Conservation (phyloP, 805 yeast species). For the Candida dajiaensis region DNA sequence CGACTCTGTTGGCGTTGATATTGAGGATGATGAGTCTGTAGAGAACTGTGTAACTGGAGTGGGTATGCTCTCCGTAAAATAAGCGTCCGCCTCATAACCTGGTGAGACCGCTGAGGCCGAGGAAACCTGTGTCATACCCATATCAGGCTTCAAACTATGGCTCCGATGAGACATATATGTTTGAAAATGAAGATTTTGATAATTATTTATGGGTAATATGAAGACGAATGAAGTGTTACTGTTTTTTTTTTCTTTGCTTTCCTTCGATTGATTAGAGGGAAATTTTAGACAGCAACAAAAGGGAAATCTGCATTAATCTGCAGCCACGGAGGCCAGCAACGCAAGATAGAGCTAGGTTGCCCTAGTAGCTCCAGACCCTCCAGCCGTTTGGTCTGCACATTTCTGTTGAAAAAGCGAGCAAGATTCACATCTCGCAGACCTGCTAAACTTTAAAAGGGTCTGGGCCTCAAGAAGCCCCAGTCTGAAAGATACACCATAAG, state of each 20-base stretch:
- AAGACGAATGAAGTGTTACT: background rate
- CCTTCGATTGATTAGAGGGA: too few relatives aligned
- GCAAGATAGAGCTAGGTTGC: background rate
- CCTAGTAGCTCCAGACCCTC: too few relatives aligned
- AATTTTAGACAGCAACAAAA: background rate
- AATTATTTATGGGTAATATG: too few relatives aligned
- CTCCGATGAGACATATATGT: background rate
- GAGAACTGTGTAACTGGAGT: conserved; percentile 15
- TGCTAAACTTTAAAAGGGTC: too few relatives aligned
- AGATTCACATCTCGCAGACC: too few relatives aligned
- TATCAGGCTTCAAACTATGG: background rate
- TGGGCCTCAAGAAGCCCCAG: too few relatives aligned
- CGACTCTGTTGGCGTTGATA: conserved; percentile 5
- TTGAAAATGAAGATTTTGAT: too few relatives aligned
- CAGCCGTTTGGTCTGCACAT: too few relatives aligned
- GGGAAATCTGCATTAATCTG: background rate
- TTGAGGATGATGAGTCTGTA: conserved; percentile 5
- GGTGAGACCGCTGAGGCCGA: background rate
- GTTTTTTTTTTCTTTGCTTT: background rate
- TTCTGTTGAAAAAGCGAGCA: too few relatives aligned
- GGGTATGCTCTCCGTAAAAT: conserved; percentile 7
- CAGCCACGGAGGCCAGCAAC: background rate
- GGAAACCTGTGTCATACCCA: background rate
- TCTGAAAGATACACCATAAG: too few relatives aligned
- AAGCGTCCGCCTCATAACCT: conserved; percentile 1